Evolutionary conservation across 306 rosid genomes (phyloP), one percentile per base, ranked within the genome.

Genomic region (Lagenaria siceraria): DNA sequence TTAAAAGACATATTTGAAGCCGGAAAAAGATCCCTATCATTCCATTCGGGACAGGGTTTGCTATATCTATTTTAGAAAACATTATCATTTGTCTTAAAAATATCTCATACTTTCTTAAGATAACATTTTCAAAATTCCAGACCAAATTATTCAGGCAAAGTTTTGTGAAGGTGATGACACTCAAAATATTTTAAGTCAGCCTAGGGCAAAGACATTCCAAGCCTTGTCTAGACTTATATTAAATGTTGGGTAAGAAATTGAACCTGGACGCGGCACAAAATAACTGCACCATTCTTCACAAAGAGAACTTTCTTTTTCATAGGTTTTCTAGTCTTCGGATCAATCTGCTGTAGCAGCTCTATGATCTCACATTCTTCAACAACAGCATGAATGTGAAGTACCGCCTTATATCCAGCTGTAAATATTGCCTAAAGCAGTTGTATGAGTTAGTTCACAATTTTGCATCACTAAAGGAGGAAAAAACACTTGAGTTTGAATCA

Each of bases 321-420:
- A 48, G 97, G 92, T 81, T 90, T 96, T 88, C 40, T 90, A 27
- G 98, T 90, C 96, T 85, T 96, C 18, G 92, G 88, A 86, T 96
- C 99, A 74, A 96, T 89, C 90, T 96, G 96, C 52, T 93, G 91
- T 14, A 92, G 60, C 77, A 96, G 88, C 80, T 96, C 97, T 49
- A 96, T 92, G 78, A 96, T 92, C 86, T 96, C 99, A 83, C 99
- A 96, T 83, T 96, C 99, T 85, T 96, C 99, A 52, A 96, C 99
- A 77, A 96, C 82, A 36, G 97, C 78, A 81, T 96, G 99, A 77
- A 96, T 83, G 81, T 96, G 99, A 87, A 96, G 80, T 78, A 96
- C 89, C 81, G 99, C 99, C 81, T 92, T 92, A 83, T 96, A 96
- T 31, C 99, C 99, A 84, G 98, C 98, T n/a, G 99, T 96, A 83